A percentile compares a stretch with the other conserved stretches of the same genome.
Evolutionary conservation across 495 filamentous ascomycete species (phyloP).

Genomic region (Trypethelium eluteriae): DNA sequence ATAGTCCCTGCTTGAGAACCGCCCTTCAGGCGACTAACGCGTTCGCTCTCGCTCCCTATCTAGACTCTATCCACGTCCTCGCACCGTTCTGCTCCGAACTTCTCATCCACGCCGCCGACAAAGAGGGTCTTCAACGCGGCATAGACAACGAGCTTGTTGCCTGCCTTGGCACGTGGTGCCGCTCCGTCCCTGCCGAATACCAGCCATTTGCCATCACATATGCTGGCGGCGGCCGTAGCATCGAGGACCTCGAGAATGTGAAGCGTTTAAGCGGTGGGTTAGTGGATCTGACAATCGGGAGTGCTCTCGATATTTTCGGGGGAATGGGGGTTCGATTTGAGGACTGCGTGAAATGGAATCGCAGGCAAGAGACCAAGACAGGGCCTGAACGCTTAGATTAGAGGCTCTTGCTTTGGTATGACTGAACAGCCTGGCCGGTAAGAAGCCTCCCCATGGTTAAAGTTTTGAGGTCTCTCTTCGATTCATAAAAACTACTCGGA

Average conservation of each 20-base stretch:
- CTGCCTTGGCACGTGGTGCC: conserved; percentile 70
- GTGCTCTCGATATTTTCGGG: conserved; percentile 92
- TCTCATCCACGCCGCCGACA: conserved; percentile 96
- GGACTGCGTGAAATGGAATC: conserved; percentile 84
- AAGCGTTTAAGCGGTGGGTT: conserved; percentile 66
- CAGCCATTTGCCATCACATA: conserved; percentile 80
- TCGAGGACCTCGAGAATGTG: conserved; percentile 73
- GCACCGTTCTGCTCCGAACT: conserved; percentile 94
- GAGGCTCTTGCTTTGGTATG: neutral
- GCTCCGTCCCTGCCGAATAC: neutral
- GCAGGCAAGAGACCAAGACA: neutral
- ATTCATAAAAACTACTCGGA: no score
- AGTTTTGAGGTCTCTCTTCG: no score
- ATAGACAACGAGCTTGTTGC: conserved; percentile 79
- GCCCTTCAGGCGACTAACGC: no score
- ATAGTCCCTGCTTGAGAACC: no score
- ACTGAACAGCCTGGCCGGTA: no score
- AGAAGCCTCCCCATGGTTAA: no score
- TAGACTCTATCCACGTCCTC: conserved; percentile 69
- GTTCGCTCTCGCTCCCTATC: neutral
- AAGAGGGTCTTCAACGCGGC: conserved; percentile 83
- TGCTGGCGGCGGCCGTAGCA: conserved; percentile 77
- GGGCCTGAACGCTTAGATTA: neutral
- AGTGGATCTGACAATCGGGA: conserved; percentile 92
- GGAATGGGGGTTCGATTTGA: conserved; percentile 76